phyloP scores from a whole-genome alignment of 768 basidiomycete species.

The Infundibulicybe gibba region DNA sequence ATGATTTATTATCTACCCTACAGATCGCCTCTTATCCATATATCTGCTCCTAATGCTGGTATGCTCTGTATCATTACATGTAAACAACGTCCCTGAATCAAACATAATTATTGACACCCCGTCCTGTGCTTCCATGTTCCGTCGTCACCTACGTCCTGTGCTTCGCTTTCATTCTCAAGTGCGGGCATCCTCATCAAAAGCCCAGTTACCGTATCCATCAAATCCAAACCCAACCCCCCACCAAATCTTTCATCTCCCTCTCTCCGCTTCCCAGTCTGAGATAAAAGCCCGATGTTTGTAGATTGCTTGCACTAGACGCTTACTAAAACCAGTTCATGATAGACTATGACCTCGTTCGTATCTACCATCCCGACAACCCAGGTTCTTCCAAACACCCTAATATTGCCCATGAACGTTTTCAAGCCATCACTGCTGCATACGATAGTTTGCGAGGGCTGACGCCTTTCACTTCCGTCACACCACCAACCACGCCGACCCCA shows the following conservation, averaged over 20 bases:
- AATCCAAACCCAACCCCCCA: slow-evolving; percentile 52
- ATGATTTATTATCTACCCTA: not conserved
- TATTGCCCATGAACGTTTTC: slow-evolving; percentile 61
- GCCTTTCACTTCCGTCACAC: slow-evolving; percentile 8
- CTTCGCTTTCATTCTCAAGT: not conserved
- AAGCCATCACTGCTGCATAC: slow-evolving; percentile 67
- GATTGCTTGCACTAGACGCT: not conserved
- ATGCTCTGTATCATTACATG: not conserved
- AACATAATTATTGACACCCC: not conserved
- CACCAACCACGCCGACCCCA: slow-evolving; percentile 10
- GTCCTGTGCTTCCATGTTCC: not conserved
- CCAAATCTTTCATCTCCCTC: slow-evolving; percentile 61
- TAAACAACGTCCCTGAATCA: too few relatives aligned
- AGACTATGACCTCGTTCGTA: slow-evolving; percentile 80
- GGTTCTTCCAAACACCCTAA: slow-evolving; percentile 35
- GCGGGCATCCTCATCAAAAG: not conserved
- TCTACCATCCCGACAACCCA: slow-evolving; percentile 76
- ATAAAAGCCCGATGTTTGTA: slow-evolving; percentile 57
- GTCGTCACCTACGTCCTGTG: not conserved
- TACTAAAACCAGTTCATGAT: slow-evolving; percentile 4
- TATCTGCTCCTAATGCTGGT: not conserved
- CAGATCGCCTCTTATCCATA: too few relatives aligned
- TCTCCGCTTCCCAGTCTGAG: slow-evolving; percentile 44
- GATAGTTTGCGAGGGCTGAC: slow-evolving; percentile 54
- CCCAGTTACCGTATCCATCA: slow-evolving; percentile 46